Conservation (phyloP, 192 early-diverging fungal genomes). For the Podila minutissima region DNA sequence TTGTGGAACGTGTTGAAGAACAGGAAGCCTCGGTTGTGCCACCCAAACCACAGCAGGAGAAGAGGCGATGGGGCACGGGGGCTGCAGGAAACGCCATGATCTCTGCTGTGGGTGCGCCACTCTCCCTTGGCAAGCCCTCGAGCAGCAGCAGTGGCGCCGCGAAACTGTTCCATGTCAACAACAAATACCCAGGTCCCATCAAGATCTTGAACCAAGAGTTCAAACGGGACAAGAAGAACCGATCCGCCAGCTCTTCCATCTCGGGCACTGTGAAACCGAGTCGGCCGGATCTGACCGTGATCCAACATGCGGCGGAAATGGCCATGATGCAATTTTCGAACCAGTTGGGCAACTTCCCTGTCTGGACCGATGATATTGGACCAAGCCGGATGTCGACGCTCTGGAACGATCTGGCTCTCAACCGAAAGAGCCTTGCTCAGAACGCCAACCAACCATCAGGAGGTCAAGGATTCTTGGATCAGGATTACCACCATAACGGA, state of each 20-base stretch:
- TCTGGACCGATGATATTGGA: constrained; percentile 68
- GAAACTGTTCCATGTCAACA: constrained; percentile 49
- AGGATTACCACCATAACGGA: not conserved
- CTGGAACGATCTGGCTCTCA: constrained; percentile 66
- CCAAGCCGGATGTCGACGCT: constrained; percentile 68
- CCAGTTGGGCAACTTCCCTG: constrained; percentile 77
- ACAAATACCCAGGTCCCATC: constrained; percentile 46
- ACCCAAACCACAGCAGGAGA: constrained; percentile 50
- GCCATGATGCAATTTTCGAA: constrained; percentile 76
- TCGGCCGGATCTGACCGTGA: constrained; percentile 57
- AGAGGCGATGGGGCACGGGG: constrained; percentile 38
- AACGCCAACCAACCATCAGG: not conserved
- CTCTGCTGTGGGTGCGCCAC: constrained; percentile 38
- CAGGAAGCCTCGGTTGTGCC: constrained; percentile 42
- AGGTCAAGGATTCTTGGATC: not conserved
- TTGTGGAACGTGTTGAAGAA: constrained; percentile 69
- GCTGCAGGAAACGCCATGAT: constrained; percentile 46
- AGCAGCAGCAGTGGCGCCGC: constrained; percentile 24
- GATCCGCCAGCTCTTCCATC: constrained; percentile 35
- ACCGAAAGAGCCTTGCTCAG: constrained; percentile 9
- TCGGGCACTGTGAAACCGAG: constrained; percentile 24
- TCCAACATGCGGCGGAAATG: constrained; percentile 80
- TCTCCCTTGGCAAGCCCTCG: constrained; percentile 33
- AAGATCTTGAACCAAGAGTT: constrained; percentile 37
- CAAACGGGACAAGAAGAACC: constrained; percentile 51